phyloP scores from a whole-genome alignment of 2,329 filamentous ascomycete species.

The Claviceps cyperi region DNA sequence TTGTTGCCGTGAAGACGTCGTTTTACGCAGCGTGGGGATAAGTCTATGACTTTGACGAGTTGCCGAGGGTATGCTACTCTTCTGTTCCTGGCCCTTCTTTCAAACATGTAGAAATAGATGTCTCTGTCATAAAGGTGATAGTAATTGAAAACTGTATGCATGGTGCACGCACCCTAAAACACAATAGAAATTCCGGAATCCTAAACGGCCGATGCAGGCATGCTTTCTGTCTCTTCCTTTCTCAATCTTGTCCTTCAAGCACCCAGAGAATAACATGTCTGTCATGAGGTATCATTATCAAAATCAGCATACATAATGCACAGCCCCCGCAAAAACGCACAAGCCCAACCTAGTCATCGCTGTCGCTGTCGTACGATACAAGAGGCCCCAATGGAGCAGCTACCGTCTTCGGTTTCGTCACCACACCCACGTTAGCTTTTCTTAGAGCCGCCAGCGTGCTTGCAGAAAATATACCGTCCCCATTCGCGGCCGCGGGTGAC shows the following conservation, averaged over 20 bases:
- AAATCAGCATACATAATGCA: background rate
- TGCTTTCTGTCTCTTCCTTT: background rate
- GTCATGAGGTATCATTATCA: constrained; percentile 17
- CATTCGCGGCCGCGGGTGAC: constrained; percentile 17
- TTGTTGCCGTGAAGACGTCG: too few relatives aligned
- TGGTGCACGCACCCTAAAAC: too few relatives aligned
- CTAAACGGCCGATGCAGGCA: background rate
- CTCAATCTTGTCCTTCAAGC: background rate
- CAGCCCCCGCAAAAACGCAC: background rate
- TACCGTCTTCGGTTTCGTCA: constrained; percentile 38
- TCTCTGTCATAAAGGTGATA: too few relatives aligned
- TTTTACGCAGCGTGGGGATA: too few relatives aligned
- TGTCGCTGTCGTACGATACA: constrained; percentile 82
- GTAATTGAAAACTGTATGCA: too few relatives aligned
- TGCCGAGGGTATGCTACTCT: too few relatives aligned
- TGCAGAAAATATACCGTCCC: constrained; percentile 60
- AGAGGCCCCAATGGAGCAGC: constrained; percentile 49
- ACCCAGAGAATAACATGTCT: background rate
- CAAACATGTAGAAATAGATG: too few relatives aligned
- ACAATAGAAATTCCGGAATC: too few relatives aligned
- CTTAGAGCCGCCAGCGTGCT: constrained; percentile 71
- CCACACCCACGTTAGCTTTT: constrained; percentile 37
- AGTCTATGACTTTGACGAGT: too few relatives aligned
- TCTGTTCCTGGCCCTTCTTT: too few relatives aligned
- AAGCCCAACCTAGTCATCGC: constrained; percentile 40